Evolutionary conservation across 1,284 basidiomycete species (phyloP).

Genomic region (Sporisorium scitamineum): DNA sequence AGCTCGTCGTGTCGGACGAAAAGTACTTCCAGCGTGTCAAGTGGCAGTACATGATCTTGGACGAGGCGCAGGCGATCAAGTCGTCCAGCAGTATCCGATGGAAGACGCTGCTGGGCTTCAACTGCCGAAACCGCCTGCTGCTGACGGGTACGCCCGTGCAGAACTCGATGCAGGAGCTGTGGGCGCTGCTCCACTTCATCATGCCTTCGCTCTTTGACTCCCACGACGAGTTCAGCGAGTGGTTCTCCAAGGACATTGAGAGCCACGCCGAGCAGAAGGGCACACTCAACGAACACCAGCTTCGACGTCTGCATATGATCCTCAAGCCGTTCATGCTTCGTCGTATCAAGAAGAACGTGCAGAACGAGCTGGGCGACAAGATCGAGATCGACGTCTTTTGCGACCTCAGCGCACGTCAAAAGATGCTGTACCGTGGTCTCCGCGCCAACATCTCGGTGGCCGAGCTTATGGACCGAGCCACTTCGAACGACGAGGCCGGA

Average conservation of each 20-base stretch:
- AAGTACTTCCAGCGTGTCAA: conserved; percentile 98
- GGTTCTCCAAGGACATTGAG: conserved; percentile 99
- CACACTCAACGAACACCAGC: conserved; percentile 93
- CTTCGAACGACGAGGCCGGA: conserved; percentile 86
- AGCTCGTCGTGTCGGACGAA: conserved; percentile 95
- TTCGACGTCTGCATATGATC: conserved; percentile 97
- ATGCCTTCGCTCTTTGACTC: conserved; percentile 99
- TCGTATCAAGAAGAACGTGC: conserved; percentile 96
- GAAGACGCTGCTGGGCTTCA: conserved; percentile 96
- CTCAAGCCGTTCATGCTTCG: conserved; percentile 99
- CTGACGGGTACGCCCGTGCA: conserved; percentile 99
- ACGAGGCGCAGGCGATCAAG: conserved; percentile 99
- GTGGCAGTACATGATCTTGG: conserved; percentile 99
- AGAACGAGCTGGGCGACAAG: conserved; percentile 99
- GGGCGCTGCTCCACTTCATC: conserved; percentile 99
- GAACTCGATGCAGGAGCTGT: conserved; percentile 99
- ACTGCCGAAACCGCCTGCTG: conserved; percentile 93
- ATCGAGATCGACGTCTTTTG: conserved; percentile 97
- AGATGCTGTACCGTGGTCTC: conserved; percentile 89
- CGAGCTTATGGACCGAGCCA: conserved; percentile 92
- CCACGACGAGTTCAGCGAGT: conserved; percentile 99
- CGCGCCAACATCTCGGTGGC: conserved; percentile 93
- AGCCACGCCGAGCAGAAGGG: conserved; percentile 82
- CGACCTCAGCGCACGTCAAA: conserved; percentile 92
- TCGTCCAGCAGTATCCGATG: conserved; percentile 95